A percentile compares a stretch with the other conserved stretches of the same genome.
Conservation (phyloP, 177 flowering plant species). For the Vitis hybrid region DNA sequence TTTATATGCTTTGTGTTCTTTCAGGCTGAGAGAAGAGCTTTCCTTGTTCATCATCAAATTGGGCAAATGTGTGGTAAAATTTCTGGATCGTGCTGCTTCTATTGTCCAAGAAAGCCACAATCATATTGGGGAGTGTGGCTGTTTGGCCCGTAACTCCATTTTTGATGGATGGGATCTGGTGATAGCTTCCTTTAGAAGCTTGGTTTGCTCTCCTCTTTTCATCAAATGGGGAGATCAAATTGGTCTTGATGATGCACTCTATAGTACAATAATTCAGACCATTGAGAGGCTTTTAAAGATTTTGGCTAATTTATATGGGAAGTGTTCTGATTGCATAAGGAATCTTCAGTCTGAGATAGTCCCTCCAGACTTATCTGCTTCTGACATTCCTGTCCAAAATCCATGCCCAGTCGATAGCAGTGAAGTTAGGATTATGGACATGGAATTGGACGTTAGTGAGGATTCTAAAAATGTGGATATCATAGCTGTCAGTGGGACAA, state of each 20-base stretch:
- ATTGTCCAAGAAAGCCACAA: slow-evolving; percentile 34
- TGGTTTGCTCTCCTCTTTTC: slow-evolving; percentile 57
- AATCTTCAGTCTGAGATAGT: slow-evolving; percentile 33
- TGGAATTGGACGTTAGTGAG: slow-evolving; percentile 73
- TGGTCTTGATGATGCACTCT: slow-evolving; percentile 22
- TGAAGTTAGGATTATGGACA: slow-evolving; percentile 57
- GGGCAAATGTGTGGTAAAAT: slow-evolving; percentile 35
- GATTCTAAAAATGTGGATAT: slow-evolving; percentile 52
- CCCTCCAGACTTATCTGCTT: slow-evolving; percentile 25
- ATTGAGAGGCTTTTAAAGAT: slow-evolving; percentile 61
- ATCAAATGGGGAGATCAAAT: slow-evolving; percentile 28
- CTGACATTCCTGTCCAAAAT: slow-evolving; percentile 24
- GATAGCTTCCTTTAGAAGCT: slow-evolving; percentile 45
- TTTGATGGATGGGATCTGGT: slow-evolving; percentile 33
- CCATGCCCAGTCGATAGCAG: slow-evolving; percentile 16
- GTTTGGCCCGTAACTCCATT: slow-evolving; percentile 27
- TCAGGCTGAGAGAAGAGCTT: slow-evolving; percentile 58
- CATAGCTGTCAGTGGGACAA: slow-evolving; percentile 34
- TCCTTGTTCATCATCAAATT: slow-evolving; percentile 43
- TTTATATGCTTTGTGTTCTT: slow-evolving; percentile 10
- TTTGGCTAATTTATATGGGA: slow-evolving; percentile 49
- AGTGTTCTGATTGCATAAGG: slow-evolving; percentile 25
- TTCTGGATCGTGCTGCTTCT: slow-evolving; percentile 50
- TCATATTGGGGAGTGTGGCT: slow-evolving; percentile 35
- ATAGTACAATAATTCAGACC: slow-evolving; percentile 33